phyloP scores from a whole-genome alignment of 2,329 filamentous ascomycete species.

The Botryotinia narcissicola region DNA sequence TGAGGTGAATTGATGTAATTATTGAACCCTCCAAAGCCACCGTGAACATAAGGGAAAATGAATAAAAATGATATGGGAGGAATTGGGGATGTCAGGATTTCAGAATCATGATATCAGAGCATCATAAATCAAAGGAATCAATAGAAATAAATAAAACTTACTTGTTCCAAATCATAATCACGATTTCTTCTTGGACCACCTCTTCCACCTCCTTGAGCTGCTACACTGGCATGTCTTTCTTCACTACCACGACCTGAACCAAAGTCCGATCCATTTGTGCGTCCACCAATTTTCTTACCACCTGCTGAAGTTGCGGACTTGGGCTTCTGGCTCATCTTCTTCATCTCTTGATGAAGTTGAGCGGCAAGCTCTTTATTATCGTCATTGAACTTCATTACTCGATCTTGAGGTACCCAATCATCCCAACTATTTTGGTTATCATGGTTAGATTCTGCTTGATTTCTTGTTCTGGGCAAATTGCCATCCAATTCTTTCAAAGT shows the following conservation, averaged over 20 bases:
- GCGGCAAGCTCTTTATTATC: conserved; percentile 89
- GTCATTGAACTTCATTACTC: conserved; percentile 88
- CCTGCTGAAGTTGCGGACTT: conserved; percentile 54
- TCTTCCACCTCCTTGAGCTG: conserved; percentile 51
- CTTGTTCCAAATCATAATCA: conserved; percentile 81
- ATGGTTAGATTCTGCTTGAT: conserved; percentile 6
- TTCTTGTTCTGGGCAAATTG: neutral
- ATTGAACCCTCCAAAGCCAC: neutral
- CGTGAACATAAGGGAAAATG: neutral
- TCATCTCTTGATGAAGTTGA: conserved; percentile 68
- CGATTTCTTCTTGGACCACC: conserved; percentile 71
- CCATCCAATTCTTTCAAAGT: neutral
- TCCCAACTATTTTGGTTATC: conserved; percentile 61
- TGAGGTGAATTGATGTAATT: neutral
- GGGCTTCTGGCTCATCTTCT: conserved; percentile 41
- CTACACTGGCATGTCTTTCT: conserved; percentile 64
- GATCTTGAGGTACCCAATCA: conserved; percentile 94
- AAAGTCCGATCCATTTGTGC: conserved; percentile 53
- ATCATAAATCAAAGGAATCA: conserved; percentile 25
- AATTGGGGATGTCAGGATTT: neutral
- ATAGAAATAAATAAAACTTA: conserved; percentile 57
- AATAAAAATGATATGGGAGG: too few species aligned
- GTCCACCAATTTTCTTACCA: conserved; percentile 55
- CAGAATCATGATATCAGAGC: neutral
- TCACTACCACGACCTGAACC: conserved; percentile 72